Base-by-base conservation (phyloP, 805 yeast species). In the Metschnikowia borealis region DNA sequence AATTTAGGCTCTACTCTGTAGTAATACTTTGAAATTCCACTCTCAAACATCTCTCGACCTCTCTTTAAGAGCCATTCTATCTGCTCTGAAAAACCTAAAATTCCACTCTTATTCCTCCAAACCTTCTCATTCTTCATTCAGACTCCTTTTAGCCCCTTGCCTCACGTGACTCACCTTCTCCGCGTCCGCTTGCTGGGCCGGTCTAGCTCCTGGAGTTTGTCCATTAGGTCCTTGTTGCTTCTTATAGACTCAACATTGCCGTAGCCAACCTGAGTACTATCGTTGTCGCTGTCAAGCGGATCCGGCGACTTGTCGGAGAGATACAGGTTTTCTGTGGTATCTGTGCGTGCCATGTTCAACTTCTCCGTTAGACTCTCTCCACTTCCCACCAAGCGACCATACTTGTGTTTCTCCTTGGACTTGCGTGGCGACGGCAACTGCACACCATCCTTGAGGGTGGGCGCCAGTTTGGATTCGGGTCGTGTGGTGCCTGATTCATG, bases 391-490 rank as follows among this genome's bases (percentile, higher is more conserved):
- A 79, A 52, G 33, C 80, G 67, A 2, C 83, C 81, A 62, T 77
- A 77, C 47, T 66, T 72, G 44, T 61, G 68, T 39, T 69, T 72
- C 43, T 74, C 64, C 44, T 73, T 71, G 10, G 66, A 67, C 51
- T 78, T 76, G 20, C 77, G 68, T 4, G 85, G 85, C 3, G 85
- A 81, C 4, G 85, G 84, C 14, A 81, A 61, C 48, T 69, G 70
- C 6, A 73, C 67, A 3, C 46, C 29, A 6, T 18, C 39, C 13
- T n/a, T 29, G 31, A 6, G 13, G 6, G 17, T 6, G 14, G 58
- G 55, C 15, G 54, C 49, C 6, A 58, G 45, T 23, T 29, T 23
- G 14, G 35, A 3, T 21, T 17, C 35, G 18, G 45, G 37, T 15
- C 17, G 45, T 18, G 17, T 18, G 13, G 29, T 18, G n/a, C 38